Conservation (phyloP, 2,329 filamentous ascomycete species). For the Herpotrichia juniperi region DNA sequence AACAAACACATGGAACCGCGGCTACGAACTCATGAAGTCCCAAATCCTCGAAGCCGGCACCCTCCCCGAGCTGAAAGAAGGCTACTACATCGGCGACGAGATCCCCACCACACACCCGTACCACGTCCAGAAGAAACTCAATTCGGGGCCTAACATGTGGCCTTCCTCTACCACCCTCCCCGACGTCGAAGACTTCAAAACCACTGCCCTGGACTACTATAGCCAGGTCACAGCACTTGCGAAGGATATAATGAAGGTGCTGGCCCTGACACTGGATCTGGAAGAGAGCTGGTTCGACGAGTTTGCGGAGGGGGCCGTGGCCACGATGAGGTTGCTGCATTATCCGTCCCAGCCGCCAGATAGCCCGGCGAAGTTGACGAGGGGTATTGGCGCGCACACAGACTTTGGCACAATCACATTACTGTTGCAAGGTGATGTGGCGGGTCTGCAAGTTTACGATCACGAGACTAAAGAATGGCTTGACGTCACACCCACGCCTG, state of each 20-base stretch:
- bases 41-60: slow-evolving; percentile 52
- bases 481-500: slow-evolving; percentile 75
- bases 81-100: slow-evolving; percentile 52
- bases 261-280: slow-evolving; percentile 50
- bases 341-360: slow-evolving; percentile 50
- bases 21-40: slow-evolving; percentile 51
- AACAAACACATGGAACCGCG: slow-evolving; percentile 49
- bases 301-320: slow-evolving; percentile 44
- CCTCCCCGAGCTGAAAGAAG: slow-evolving; percentile 52
- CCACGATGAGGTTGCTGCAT: slow-evolving; percentile 51
- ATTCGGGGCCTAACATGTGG: slow-evolving; percentile 51
- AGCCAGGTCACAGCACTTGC: slow-evolving; percentile 46
- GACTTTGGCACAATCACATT: slow-evolving; percentile 52
- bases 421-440: slow-evolving; percentile 50
- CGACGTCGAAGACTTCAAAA: slow-evolving; percentile 41
- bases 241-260: slow-evolving; percentile 48
- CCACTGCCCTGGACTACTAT: slow-evolving; percentile 50
- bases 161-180: slow-evolving; percentile 27
- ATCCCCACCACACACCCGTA: slow-evolving; percentile 47
- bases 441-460: slow-evolving; percentile 81
- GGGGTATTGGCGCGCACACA: slow-evolving; percentile 52
- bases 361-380: slow-evolving; percentile 41
- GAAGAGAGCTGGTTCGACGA: slow-evolving; percentile 46
- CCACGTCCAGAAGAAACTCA: slow-evolving; percentile 46
- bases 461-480: slow-evolving; percentile 72